Base-by-base conservation (phyloP, 192 early-diverging fungal genomes). In the Coemansia javaensis region DNA sequence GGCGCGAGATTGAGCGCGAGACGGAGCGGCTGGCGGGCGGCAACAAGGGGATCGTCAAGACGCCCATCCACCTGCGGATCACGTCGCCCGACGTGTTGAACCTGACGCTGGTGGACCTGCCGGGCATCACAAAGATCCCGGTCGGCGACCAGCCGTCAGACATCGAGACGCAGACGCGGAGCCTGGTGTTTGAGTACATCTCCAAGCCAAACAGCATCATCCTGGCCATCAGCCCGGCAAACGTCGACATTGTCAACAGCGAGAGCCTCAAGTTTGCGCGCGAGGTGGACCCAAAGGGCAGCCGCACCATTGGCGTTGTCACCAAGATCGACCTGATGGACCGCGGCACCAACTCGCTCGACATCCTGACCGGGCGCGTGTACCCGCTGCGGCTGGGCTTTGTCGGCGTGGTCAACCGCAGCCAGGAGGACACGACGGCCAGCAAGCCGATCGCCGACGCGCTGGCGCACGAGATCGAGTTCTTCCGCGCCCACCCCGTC, bases 311-410 rank as follows among this genome's bases (percentile, higher is more conserved):
- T 30, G 88, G 88, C 17, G 84, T 90, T 7, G 63, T 90, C 43
- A 88, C 88, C 33, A 90, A 90, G 68, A 76, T 90, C 44, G 88
- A 90, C 72, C 56, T 90, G 50, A 90, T 90, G 88, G 88, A 90
- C 53, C 79, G 81, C 36, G 88, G 88, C 40, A 90, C 86, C 31
- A 85, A 87, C 46, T 85, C 88, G 28, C 64, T 90, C 24, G 88
- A 90, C 35, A 84, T 87, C 28, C 78, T 90, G 18, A 79, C 86
- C 0, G 88, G 88, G 24, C 70, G 84, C 27, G 83, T 86, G 4
- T 85, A 86, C 31, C 86, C 86, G 13, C 54, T 90, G 36, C 87
- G 86, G 32, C 66, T 90, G 22, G 88, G 88, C 1, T 90, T 90
- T 60, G 81, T 90, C 44, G 88, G 88, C 42, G 80, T 87, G 14